A percentile compares a stretch with the other conserved stretches of the same genome.
These are phyloP conservation scores for sweet orange (Citrus sinensis) DNA, from an alignment of 345 rosid species.

Conservation along the genomic window DVS_A1.0 CM039164.1:26906501-26907000, in stretches of 20 bases:
- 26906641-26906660: not conserved
- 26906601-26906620: not conserved
- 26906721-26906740: not conserved
- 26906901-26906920: not conserved
- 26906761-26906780: not conserved
- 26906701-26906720: not conserved
- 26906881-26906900: not conserved
- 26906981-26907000: not conserved
- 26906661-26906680: not conserved
- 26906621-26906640: not conserved
- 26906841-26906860: not conserved
- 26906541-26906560: not conserved
- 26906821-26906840: not conserved
- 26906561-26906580: not conserved
- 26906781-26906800: not conserved
- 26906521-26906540: not conserved
- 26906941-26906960: not conserved
- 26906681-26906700: not conserved
- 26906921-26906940: not conserved
- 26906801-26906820: not conserved
- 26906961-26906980: not conserved
- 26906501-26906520: constrained; percentile 7
- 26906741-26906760: not conserved
- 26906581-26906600: not conserved
- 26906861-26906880: not conserved